Base-by-base conservation (phyloP, 2,329 filamentous ascomycete species). In the Aspergillus transmontanensis region DNA sequence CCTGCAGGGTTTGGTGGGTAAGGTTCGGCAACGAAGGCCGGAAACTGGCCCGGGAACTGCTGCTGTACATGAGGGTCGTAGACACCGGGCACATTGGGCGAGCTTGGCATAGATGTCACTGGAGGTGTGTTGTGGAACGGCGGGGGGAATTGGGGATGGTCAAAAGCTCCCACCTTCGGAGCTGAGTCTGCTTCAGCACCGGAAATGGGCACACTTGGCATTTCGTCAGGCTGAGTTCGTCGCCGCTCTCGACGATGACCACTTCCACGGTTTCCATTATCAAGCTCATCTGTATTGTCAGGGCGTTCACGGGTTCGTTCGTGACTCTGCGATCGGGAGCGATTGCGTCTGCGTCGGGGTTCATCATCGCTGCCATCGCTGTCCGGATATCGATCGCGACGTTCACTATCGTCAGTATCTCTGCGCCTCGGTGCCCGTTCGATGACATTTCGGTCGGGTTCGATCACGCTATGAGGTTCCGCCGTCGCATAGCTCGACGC, bases 11-110 rank as follows among this genome's bases (percentile, higher is more conserved):
- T 72, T 61, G 78, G 81, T 59, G 79, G 75, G 68, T 82, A 84
- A 50, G 84, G 80, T 56, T 77, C 72, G 11, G 83, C 68, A 63
- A 76, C 82, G 12, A 78, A 74, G 6, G 73, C 65, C 19, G 85
- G 83, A 61, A 86, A 80, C 71, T 87, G 86, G 56, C 85, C 85
- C 6, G 86, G 86, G 68, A 89, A 89, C 69, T 88, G 87, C 68
- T 84, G 81, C 41, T 81, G 75, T 36, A 86, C 78, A 69, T 86
- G 83, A 36, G 83, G 78, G 57, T 83, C 80, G 66, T 80, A 78
- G 6, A 69, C 64, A 11, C 66, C 64, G 51, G 75, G 69, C 6
- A 71, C 67, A 41, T 63, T 53, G 12, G 66, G 68, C 43, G 73
- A 72, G 46, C 65, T 68, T 6, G 71, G 66, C 19, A 69, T 66